These are phyloP conservation scores for Populus tomentosa DNA, from an alignment of 441 rosid species.

Conservation along the genomic window DNA sequence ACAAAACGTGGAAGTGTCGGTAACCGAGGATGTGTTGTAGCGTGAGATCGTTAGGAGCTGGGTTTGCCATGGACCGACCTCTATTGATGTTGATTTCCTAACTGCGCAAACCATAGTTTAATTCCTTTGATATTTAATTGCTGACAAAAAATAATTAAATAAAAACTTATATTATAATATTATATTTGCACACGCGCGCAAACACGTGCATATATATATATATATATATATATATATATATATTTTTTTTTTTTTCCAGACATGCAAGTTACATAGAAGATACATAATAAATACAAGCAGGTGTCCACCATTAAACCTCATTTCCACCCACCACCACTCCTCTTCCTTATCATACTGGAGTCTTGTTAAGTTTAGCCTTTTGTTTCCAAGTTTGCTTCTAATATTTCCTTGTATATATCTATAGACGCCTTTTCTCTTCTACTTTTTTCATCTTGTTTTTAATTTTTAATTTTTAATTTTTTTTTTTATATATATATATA, in stretches of 20 bases:
- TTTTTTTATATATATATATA: no score
- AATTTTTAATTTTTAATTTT: no score
- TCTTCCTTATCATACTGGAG: background rate
- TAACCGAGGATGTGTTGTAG: background rate
- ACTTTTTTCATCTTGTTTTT: background rate
- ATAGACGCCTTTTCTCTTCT: background rate
- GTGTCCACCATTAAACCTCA: conserved; percentile 13
- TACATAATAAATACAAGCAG: background rate
- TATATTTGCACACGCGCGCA: no score
- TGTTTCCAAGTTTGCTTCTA: background rate
- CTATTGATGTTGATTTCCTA: background rate
- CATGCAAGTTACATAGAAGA: background rate
- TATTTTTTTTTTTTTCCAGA: no score
- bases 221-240: no score
- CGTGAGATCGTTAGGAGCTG: background rate
- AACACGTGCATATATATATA: no score
- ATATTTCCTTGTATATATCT: background rate
- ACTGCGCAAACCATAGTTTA: background rate
- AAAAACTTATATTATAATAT: no score
- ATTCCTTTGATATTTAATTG: background rate
- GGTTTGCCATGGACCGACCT: background rate
- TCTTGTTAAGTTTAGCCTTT: background rate
- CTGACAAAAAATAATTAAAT: no score
- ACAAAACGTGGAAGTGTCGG: background rate
- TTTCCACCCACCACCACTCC: conserved; percentile 23